These are phyloP conservation scores for Boletus rufocinnamomeus DNA, from an alignment of 768 basidiomycete genomes.

Conservation along the genomic window DNA sequence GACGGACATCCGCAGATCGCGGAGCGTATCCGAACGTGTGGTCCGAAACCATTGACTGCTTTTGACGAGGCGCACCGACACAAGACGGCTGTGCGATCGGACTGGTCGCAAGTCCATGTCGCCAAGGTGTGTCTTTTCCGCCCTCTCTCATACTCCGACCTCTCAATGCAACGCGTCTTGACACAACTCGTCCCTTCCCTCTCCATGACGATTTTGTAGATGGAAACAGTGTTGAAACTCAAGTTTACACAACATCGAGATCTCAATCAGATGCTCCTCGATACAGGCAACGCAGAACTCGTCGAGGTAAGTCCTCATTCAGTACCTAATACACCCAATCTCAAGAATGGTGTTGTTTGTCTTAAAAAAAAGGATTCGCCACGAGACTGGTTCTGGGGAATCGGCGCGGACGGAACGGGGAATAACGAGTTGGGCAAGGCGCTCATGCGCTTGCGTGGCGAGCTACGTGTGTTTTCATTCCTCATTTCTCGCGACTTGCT, in stretches of 20 bases:
- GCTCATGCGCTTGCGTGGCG: conserved; percentile 60
- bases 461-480: conserved; percentile 42
- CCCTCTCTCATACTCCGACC: background rate
- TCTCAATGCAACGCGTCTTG: background rate
- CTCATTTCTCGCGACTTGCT: background rate
- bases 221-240: conserved; percentile 61
- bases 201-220: conserved; percentile 38
- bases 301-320: conserved; percentile 54
- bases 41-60: conserved; percentile 59
- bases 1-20: conserved; percentile 60
- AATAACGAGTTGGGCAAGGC: conserved; percentile 75
- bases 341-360: background rate
- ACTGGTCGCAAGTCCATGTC: conserved; percentile 70
- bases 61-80: conserved; percentile 71
- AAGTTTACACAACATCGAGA: conserved; percentile 72
- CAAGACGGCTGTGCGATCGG: conserved; percentile 57
- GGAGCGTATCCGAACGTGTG: conserved; percentile 67
- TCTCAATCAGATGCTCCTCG: conserved; percentile 60
- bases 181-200: background rate
- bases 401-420: conserved; percentile 65
- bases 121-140: conserved; percentile 45
- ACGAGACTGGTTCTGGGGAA: conserved; percentile 76
- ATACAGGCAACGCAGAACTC: conserved; percentile 63
- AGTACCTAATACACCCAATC: background rate
- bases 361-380: conserved; percentile 61